Conservation (phyloP, 495 filamentous ascomycete species). For the Oidiodendron maius region DNA sequence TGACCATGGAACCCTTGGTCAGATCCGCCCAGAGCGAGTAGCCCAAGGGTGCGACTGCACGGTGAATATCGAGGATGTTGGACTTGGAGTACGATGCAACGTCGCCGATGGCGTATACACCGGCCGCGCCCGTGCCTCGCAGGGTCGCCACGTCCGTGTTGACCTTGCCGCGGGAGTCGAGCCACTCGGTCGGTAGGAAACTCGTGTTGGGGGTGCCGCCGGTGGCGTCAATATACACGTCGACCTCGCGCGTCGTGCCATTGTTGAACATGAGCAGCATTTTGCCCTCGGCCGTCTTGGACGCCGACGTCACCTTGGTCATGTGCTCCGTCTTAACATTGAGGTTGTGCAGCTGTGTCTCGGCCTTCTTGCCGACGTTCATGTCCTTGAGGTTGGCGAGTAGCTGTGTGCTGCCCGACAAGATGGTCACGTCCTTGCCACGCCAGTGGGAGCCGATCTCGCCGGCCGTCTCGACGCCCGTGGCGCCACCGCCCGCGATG, state of each 20-base stretch:
- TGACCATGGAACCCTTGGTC: conserved; percentile 13
- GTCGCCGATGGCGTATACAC: conserved; percentile 33
- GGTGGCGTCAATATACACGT: conserved; percentile 47
- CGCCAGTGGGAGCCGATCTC: conserved; percentile 36
- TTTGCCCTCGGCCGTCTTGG: neutral
- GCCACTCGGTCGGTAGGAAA: conserved; percentile 40
- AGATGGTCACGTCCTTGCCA: conserved; percentile 26
- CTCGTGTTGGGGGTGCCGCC: conserved; percentile 43
- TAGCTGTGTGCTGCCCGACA: conserved; percentile 26
- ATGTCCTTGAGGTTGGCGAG: conserved; percentile 21
- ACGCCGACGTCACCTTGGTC: conserved; percentile 4
- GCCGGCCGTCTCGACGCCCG: conserved; percentile 56
- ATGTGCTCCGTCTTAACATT: conserved; percentile 30
- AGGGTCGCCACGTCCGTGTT: conserved; percentile 35
- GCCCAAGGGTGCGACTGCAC: conserved; percentile 1
- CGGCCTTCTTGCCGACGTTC: conserved; percentile 7
- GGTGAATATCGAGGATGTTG: neutral
- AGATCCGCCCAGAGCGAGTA: too few relatives aligned
- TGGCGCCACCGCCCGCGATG: conserved; percentile 58
- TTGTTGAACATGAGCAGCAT: conserved; percentile 12
- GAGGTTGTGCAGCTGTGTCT: conserved; percentile 28
- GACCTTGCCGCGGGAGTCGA: conserved; percentile 39
- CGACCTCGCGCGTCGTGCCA: conserved; percentile 25
- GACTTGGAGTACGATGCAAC: conserved; percentile 23
- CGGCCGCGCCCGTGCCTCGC: conserved; percentile 22